Conservation (phyloP, 306 rosid species). For the Corylus avellana region DNA sequence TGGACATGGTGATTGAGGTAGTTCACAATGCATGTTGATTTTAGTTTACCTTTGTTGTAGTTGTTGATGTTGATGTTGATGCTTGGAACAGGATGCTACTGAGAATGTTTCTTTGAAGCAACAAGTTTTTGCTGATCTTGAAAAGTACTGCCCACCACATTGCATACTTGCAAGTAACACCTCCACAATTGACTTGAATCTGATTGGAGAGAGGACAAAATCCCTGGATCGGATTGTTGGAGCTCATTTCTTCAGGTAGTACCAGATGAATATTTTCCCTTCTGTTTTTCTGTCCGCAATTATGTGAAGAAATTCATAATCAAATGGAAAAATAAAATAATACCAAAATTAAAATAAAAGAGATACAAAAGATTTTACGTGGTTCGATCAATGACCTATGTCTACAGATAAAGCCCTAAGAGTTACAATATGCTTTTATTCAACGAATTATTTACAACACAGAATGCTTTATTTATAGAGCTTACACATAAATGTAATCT, state of each 20-base stretch:
- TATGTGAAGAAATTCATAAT: background rate
- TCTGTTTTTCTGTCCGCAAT: background rate
- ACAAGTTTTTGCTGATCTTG: constrained; percentile 87
- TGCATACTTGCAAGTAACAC: constrained; percentile 95
- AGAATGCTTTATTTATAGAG: too few species aligned
- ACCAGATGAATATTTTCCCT: background rate
- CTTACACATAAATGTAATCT: too few species aligned
- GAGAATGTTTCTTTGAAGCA: constrained; percentile 91
- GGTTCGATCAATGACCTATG: background rate
- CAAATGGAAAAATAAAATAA: too few species aligned
- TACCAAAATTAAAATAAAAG: too few species aligned
- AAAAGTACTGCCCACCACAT: constrained; percentile 82
- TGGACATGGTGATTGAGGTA: constrained; percentile 98
- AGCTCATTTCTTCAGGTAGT: constrained; percentile 93
- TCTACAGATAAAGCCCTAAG: too few species aligned
- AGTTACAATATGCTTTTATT: too few species aligned
- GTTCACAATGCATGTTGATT: constrained; percentile 8
- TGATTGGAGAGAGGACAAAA: constrained; percentile 78
- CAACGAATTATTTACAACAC: too few species aligned
- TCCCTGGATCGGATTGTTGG: constrained; percentile 85
- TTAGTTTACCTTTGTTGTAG: background rate
- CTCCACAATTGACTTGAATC: constrained; percentile 91
- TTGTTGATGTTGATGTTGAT: constrained; percentile 10
- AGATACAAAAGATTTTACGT: background rate
- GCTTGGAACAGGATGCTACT: constrained; percentile 77